Percentiles rank a stretch among this genome's conserved stretches.
Conservation (phyloP, 352 stramenopile genomes). For the Globisporangium takayamanum region DNA sequence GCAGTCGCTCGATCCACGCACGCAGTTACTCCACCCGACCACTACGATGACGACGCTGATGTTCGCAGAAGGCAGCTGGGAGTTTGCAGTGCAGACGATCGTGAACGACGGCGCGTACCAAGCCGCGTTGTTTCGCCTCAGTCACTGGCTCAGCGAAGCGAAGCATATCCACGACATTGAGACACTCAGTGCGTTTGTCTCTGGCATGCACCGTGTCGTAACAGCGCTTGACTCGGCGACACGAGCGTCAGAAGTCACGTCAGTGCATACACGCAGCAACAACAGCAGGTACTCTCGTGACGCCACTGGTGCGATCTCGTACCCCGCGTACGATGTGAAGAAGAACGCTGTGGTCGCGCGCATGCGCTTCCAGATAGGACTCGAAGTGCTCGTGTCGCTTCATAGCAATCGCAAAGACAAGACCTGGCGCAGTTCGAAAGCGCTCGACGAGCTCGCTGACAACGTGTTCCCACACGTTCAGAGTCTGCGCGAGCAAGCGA, state of each 20-base stretch:
- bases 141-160: slow-evolving; percentile 31
- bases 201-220: slow-evolving; percentile 20
- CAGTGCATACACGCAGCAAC: too few species aligned
- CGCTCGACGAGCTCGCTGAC: slow-evolving; percentile 10
- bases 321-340: slow-evolving; percentile 36
- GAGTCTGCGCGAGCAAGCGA: slow-evolving; percentile 3
- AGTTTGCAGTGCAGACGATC: slow-evolving; percentile 45
- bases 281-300: not conserved
- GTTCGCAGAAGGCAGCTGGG: slow-evolving; percentile 38
- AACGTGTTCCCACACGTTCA: slow-evolving; percentile 13
- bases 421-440: not conserved
- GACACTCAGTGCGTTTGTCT: slow-evolving; percentile 25
- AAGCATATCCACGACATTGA: slow-evolving; percentile 19
- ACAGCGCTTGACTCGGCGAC: not conserved
- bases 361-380: slow-evolving; percentile 31
- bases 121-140: slow-evolving; percentile 26
- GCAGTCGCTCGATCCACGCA: too few species aligned
- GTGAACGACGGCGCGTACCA: slow-evolving; percentile 51
- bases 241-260: not conserved
- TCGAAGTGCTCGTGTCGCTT: slow-evolving; percentile 13
- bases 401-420: not conserved
- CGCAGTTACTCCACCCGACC: not conserved
- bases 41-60: not conserved
- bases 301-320: slow-evolving; percentile 22
- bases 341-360: slow-evolving; percentile 47